These are phyloP conservation scores for Zygosaccharomyces rouxii DNA, from an alignment of 805 yeast species.

Conservation along the genomic window DNA sequence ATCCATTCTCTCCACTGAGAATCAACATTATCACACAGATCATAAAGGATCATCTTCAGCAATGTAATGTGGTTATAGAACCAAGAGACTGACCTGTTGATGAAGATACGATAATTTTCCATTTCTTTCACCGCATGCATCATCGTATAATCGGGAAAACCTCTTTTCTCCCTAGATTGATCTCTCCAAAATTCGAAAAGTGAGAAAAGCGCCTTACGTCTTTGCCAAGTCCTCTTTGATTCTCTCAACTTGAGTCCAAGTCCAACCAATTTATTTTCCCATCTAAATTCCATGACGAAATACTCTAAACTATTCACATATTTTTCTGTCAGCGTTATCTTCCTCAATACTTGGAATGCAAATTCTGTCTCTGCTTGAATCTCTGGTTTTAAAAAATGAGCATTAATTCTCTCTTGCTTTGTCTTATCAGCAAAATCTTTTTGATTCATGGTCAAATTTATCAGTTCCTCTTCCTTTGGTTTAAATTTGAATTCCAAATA, in stretches of 20 bases:
- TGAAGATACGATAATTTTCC: conserved; percentile 36
- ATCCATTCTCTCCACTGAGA: conserved; percentile 38
- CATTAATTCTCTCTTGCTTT: conserved; percentile 30
- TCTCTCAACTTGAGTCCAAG: conserved; percentile 33
- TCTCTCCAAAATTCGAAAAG: conserved; percentile 37
- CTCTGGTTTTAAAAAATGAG: conserved; percentile 28
- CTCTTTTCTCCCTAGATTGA: conserved; percentile 33
- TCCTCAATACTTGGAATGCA: conserved; percentile 26
- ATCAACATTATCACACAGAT: conserved; percentile 33
- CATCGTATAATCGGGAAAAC: conserved; percentile 28
- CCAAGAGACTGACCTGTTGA: conserved; percentile 37
- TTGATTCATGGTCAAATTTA: conserved; percentile 19
- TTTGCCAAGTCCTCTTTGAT: conserved; percentile 37
- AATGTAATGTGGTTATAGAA: conserved; percentile 36
- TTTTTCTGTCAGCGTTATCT: conserved; percentile 32
- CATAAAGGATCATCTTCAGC: conserved; percentile 35
- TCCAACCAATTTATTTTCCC: conserved; percentile 35
- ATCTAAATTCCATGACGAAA: conserved; percentile 35
- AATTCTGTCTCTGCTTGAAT: conserved; percentile 29
- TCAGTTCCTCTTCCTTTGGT: conserved; percentile 30
- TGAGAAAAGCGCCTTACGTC: conserved; percentile 35
- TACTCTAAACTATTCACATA: conserved; percentile 35
- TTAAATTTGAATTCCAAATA: conserved; percentile 32
- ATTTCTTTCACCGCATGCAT: conserved; percentile 36
- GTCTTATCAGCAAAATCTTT: conserved; percentile 19